phyloP scores from a whole-genome alignment of 202 grass and related monocot species.

The Elaeis oleifera region DNA sequence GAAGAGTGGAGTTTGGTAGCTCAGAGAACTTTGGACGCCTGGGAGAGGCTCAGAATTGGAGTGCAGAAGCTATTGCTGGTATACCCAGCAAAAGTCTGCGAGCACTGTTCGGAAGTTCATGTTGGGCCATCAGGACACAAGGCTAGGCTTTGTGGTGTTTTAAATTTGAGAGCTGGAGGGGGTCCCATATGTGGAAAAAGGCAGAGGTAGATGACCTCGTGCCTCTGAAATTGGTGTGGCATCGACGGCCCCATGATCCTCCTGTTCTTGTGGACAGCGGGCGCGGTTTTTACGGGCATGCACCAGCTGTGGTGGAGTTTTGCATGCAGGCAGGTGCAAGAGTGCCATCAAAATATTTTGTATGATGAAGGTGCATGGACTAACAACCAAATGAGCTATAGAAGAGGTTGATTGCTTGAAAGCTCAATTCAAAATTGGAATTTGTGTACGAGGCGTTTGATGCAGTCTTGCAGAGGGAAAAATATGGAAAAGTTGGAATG shows the following conservation, averaged over 20 bases:
- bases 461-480: no score
- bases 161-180: conserved; percentile 67
- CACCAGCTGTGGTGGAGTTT: conserved; percentile 71
- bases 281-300: conserved; percentile 70
- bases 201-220: conserved; percentile 64
- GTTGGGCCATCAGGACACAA: conserved; percentile 71
- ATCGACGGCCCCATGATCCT: conserved; percentile 76
- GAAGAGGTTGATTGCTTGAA: no score
- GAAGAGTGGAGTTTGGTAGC: conserved; percentile 45
- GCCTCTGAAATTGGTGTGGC: conserved; percentile 79
- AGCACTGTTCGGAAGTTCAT: conserved; percentile 78
- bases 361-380: conserved; percentile 76
- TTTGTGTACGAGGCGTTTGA: no score
- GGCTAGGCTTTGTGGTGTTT: conserved; percentile 78
- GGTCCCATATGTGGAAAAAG: conserved; percentile 71
- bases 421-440: no score
- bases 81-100: conserved; percentile 80
- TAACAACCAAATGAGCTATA: neutral
- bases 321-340: conserved; percentile 63
- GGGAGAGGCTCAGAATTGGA: conserved; percentile 72
- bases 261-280: conserved; percentile 45
- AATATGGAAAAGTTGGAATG: no score
- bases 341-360: conserved; percentile 47
- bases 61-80: conserved; percentile 71
- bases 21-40: conserved; percentile 68